phyloP scores from a whole-genome alignment of 208 protist species.

The Crithidia expoeki region DNA sequence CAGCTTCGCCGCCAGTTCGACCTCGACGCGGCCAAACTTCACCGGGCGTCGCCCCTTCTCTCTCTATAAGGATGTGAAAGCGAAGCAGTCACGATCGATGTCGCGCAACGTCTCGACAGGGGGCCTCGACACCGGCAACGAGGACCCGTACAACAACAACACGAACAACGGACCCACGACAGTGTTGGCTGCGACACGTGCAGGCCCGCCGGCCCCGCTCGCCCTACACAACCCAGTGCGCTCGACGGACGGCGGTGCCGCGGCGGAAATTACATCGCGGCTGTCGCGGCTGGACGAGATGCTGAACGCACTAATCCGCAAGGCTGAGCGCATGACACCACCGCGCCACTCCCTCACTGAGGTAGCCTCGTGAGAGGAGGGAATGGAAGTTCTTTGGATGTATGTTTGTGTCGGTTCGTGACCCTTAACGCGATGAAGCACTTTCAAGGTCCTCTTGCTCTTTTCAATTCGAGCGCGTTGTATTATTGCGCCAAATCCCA shows the following conservation, averaged over 20 bases:
- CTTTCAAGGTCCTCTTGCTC: too few relatives aligned
- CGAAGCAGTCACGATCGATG: slow-evolving; percentile 32
- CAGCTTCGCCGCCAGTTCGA: slow-evolving; percentile 22
- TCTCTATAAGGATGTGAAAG: slow-evolving; percentile 46
- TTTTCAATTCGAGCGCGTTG: too few relatives aligned
- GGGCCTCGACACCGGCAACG: not conserved
- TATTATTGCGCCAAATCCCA: too few relatives aligned
- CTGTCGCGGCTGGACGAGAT: slow-evolving; percentile 30
- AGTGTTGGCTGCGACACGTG: not conserved
- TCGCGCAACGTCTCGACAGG: slow-evolving; percentile 1
- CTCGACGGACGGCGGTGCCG: not conserved
- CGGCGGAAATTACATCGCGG: slow-evolving; percentile 23
- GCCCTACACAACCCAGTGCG: slow-evolving; percentile 12
- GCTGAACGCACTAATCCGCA: slow-evolving; percentile 37
- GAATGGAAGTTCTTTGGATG: too few relatives aligned
- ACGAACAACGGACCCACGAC: slow-evolving; percentile 2
- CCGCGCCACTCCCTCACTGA: slow-evolving; percentile 20
- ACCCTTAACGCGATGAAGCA: too few relatives aligned
- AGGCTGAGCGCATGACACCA: slow-evolving; percentile 34
- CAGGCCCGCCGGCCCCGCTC: slow-evolving; percentile 13
- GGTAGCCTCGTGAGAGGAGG: slow-evolving; percentile 24
- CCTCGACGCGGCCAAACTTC: not conserved
- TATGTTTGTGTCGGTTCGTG: too few relatives aligned
- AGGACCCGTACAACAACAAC: slow-evolving; percentile 6
- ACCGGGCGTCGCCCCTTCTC: slow-evolving; percentile 43